Evolutionary conservation across 768 basidiomycete species (phyloP), one percentile per base, ranked within the genome.

Genomic region (Roridomyces roridus): DNA sequence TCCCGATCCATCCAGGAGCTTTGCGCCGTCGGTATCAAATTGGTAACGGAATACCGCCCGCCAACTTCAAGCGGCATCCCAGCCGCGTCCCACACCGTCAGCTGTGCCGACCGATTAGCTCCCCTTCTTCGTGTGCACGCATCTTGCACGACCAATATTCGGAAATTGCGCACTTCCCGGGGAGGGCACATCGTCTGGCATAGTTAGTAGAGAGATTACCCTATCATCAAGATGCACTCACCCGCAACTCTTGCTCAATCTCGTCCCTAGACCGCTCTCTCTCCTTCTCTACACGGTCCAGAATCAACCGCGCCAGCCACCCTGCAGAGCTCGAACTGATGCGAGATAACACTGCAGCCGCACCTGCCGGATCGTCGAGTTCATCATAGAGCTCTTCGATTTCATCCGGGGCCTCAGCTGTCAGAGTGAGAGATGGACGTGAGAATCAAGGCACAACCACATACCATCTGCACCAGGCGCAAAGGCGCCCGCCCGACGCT

Each of bases 11-110:
- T 88, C 92, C 93, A 94, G 17, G 91, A 83, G 5, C 77, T 82
- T 6, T 71, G 74, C 31, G 91, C 85, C 17, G 81, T 85, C 6
- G 93, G 93, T 24, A 83, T 67, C 51, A 94, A 62, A 67, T 92
- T 94, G 18, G 89, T 89, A 5, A 89, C 92, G 66, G 87, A 65
- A 66, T 87, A 95, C 51, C 85, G 74, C 67, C 88, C 84, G 1
- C 91, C 89, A 26, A 80, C 78, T 40, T 76, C 72, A 58, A 96
- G 84, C 5, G 73, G 75, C 24, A 89, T 56, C 12, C 74, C 74
- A 4, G 83, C 72, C 3, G 84, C 87, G 65, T 96, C 92, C 92
- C 92, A 95, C 4, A 96, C 81, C 0, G 89, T 95, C 50, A 98
- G 62, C 67, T 92, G 90, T 0, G 87, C 94, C 2, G 73, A 78